Evolutionary conservation across 805 yeast genomes (phyloP), one percentile per base, ranked within the genome.

Genomic region (Schwanniomyces occidentalis): DNA sequence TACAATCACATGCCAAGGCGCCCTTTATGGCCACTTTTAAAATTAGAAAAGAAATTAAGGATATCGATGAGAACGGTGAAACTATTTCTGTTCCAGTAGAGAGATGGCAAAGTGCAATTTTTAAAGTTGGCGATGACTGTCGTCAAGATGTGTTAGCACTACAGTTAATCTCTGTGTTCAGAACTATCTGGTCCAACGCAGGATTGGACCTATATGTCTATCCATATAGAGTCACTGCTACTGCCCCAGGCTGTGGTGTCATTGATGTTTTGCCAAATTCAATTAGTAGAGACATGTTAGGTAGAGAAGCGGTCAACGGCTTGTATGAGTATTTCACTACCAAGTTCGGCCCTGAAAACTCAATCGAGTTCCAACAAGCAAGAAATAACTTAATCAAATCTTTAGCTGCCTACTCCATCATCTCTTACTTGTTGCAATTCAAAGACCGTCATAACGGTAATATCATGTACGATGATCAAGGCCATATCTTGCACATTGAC

Each of bases 221-320:
- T 64, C 99, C 99, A 1, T 77, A 93, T 61, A 69, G 97, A 46
- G 99, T 93, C 16, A 90, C 96, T 0, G 99, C 99, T 1, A 93
- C 99, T 7, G 96, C 96, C 2, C 98, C 99, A 1, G 99, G 99
- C 0, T 90, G 98, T 68, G 99, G 99, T 62, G 95, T 93, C 27
- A 93, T 93, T 65, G 99, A 95, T 58, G 99, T 95, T 20, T 73
- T 93, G 46, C 99, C 99, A 21, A 86, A 91, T 56, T 84, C 97
- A 5, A 82, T 88, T 17, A 88, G 96, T 27, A 80, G 99, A 65
- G 99, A 93, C 63, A 91, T 93, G 98, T 73, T 93, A 34, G 99
- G 99, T 26, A 78, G 99, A 53, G 99, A 93, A 56, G 99, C 99
- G 1, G 99, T 93, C 17, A 93, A 93, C 61, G 99, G 98, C 2